Conservation (phyloP, 1,284 basidiomycete species). For the Fomitopsis palustris region DNA sequence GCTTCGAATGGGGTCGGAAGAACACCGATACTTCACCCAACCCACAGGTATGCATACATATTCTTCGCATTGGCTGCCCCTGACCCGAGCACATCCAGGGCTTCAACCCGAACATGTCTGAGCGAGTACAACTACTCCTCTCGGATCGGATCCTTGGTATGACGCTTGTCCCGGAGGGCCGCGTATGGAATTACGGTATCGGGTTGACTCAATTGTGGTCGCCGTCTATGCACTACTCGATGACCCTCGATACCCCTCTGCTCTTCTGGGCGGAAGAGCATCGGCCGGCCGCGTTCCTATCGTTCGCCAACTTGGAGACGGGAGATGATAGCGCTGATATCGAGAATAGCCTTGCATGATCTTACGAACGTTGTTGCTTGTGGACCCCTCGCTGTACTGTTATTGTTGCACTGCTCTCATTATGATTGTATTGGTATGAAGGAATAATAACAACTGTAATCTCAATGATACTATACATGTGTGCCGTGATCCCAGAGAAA, state of each 20-base stretch:
- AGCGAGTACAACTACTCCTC: constrained; percentile 90
- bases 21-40: constrained; percentile 84
- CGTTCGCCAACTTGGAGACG: constrained; percentile 83
- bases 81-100: constrained; percentile 42
- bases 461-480: constrained; percentile 4
- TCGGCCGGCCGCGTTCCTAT: constrained; percentile 87
- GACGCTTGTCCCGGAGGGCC: constrained; percentile 88
- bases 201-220: constrained; percentile 92
- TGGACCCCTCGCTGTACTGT: not conserved
- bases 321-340: constrained; percentile 89
- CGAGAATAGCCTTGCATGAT: constrained; percentile 79
- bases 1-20: constrained; percentile 99
- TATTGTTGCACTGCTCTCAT: constrained; percentile 7
- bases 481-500: not conserved
- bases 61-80: constrained; percentile 4
- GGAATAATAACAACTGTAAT: constrained; percentile 4
- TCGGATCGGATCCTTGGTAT: constrained; percentile 92
- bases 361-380: constrained; percentile 1
- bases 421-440: constrained; percentile 4
- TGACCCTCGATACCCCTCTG: constrained; percentile 88
- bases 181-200: constrained; percentile 92
- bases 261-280: constrained; percentile 97
- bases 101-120: constrained; percentile 98
- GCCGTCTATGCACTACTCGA: constrained; percentile 78
- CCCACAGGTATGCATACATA: constrained; percentile 51